Base-by-base conservation (phyloP, 768 basidiomycete species). In the Calocybe indica region DNA sequence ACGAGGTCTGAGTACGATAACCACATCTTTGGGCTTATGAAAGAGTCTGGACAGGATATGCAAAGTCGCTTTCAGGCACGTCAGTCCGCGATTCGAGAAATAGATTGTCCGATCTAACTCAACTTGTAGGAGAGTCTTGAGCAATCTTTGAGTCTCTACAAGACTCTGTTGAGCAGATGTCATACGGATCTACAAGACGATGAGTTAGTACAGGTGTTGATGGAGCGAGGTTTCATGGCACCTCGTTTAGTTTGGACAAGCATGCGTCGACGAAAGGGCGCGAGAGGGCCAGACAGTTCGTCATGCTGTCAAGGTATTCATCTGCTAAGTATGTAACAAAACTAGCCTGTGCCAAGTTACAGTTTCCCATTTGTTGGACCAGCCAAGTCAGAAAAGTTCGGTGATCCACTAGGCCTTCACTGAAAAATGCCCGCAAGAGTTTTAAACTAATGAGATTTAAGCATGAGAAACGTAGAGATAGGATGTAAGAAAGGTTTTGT, bases 281-380 rank as follows among this genome's bases (percentile, higher is more conserved):
- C 9, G 82, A 71, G 43, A 92, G 68, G 0, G 86, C 78, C n/a
- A 88, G 79, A 54, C 74, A 82, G 11, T 65, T 65, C 10, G 83
- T 62, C 61, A 92, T 77, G 14, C 80, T 86, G 39, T 82, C 79
- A 5, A 89, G 64, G 61, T 91, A 92, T 60, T 91, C 88, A 55
- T 92, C 86, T 5, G 76, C 79, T n/a, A 92, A 66, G 43, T 83
- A 76, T 28, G 76, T 78, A 9, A 91, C 65, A 58, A 92, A 91
- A 3, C 82, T 84, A 10, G 80, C 78, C 66, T 92, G 89, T 2
- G 90, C 88, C 28, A 91, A 75, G 59, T 91, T 92, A 58, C 84
- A 89, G 3, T 69, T 72, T n/a, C 62, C 59, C 78, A 88, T 81
- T 58, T 90, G 87, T 48, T 85, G 80, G 13, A 88, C 82, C 22